phyloP scores from a whole-genome alignment of 106 monocot species.

The Acorus gramineus region DNA sequence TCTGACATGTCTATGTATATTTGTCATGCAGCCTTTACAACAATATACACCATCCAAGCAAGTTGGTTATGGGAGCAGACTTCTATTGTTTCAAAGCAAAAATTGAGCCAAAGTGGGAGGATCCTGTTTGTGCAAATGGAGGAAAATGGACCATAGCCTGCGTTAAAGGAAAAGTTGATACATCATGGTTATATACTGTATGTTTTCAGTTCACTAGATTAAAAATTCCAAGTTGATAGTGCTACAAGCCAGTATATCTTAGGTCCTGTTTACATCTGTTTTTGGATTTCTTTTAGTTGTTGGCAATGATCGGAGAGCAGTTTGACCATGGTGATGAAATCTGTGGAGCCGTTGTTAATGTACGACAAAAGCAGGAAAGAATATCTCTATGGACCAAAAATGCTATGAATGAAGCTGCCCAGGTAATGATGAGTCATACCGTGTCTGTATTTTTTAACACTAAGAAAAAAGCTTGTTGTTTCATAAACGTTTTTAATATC shows the following conservation, averaged over 20 bases:
- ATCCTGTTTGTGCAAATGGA: constrained; percentile 86
- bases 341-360: constrained; percentile 88
- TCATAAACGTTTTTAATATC: no score
- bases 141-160: constrained; percentile 83
- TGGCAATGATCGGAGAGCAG: constrained; percentile 94
- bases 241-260: no score
- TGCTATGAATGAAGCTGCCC: constrained; percentile 72
- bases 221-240: neutral
- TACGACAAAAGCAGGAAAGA: constrained; percentile 65
- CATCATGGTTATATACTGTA: constrained; percentile 79
- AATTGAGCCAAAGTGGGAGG: constrained; percentile 96
- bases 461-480: no score
- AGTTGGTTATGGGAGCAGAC: constrained; percentile 71
- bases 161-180: constrained; percentile 65
- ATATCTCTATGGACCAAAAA: constrained; percentile 91
- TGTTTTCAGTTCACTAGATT: neutral
- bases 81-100: constrained; percentile 83
- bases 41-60: constrained; percentile 81
- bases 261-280: neutral
- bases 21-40: constrained; percentile 63
- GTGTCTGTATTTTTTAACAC: no score
- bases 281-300: constrained; percentile 25
- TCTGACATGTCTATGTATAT: neutral
- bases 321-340: constrained; percentile 91
- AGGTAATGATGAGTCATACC: constrained; percentile 29